A percentile compares a stretch with the other conserved stretches of the same genome.
phyloP scores from a whole-genome alignment of 345 rosid species.

The Acer yangbiense region DNA sequence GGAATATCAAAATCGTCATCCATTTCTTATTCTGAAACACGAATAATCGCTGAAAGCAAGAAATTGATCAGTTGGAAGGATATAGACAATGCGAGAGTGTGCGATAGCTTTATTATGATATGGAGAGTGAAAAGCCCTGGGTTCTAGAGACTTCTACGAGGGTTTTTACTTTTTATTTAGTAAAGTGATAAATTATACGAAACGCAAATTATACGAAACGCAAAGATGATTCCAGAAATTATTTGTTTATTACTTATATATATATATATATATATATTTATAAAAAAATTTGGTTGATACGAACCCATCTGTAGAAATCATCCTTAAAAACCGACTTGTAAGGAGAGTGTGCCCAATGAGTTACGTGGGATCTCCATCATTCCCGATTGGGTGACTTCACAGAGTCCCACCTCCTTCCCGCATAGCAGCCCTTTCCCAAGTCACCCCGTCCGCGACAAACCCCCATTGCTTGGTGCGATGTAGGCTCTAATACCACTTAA shows the following conservation, averaged over 20 bases:
- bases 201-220: neutral
- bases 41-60: neutral
- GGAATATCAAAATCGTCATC: conserved; percentile 67
- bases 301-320: no score
- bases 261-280: no score
- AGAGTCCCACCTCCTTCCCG: no score
- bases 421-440: no score
- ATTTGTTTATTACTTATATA: neutral
- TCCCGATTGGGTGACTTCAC: no score
- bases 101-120: neutral
- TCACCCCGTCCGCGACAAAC: no score
- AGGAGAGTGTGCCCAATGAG: no score
- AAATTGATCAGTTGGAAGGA: neutral
- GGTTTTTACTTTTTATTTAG: neutral
- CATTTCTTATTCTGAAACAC: conserved; percentile 28
- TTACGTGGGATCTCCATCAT: no score
- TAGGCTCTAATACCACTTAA: no score
- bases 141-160: conserved; percentile 51
- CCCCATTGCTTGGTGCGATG: no score
- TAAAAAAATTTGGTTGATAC: no score
- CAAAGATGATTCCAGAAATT: conserved; percentile 18
- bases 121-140: neutral
- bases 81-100: neutral
- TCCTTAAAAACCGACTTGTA: no score
- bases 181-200: neutral